These are phyloP conservation scores for Alternaria sp. DNA, from an alignment of 2,329 filamentous ascomycete genomes.

Conservation along the genomic window DNA sequence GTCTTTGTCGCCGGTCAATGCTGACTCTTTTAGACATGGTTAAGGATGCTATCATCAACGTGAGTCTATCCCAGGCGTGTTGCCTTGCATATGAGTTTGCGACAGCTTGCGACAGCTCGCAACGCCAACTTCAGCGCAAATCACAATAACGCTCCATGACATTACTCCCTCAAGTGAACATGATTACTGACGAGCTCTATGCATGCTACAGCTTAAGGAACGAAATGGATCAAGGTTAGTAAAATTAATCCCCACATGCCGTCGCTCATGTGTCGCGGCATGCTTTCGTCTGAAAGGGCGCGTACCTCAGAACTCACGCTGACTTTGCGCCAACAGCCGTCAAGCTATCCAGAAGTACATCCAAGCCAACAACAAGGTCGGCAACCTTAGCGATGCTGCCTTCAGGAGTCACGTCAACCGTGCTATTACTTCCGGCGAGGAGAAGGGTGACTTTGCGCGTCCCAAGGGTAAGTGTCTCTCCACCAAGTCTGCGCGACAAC, in stretches of 20 bases:
- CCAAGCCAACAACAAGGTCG: conserved; percentile 72
- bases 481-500: background rate
- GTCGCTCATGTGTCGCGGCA: conserved; percentile 33
- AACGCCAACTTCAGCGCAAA: conserved; percentile 45
- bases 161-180: conserved; percentile 11
- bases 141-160: conserved; percentile 27
- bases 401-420: conserved; percentile 85
- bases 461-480: conserved; percentile 77
- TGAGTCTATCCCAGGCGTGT: conserved; percentile 66
- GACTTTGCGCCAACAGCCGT: conserved; percentile 59
- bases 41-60: conserved; percentile 73
- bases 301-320: conserved; percentile 35
- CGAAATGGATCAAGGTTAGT: conserved; percentile 73
- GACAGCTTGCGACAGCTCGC: conserved; percentile 23
- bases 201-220: conserved; percentile 67
- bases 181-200: conserved; percentile 57
- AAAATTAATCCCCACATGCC: conserved; percentile 31
- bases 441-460: conserved; percentile 85
- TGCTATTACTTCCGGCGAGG: conserved; percentile 80
- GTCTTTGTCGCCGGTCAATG: conserved; percentile 60
- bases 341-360: conserved; percentile 79
- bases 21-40: conserved; percentile 71
- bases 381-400: conserved; percentile 59
- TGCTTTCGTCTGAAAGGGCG: conserved; percentile 31
- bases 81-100: conserved; percentile 38